These are phyloP conservation scores for Erysiphe pulchra DNA, from an alignment of 2,329 filamentous ascomycete genomes.

Conservation along the genomic window DNA sequence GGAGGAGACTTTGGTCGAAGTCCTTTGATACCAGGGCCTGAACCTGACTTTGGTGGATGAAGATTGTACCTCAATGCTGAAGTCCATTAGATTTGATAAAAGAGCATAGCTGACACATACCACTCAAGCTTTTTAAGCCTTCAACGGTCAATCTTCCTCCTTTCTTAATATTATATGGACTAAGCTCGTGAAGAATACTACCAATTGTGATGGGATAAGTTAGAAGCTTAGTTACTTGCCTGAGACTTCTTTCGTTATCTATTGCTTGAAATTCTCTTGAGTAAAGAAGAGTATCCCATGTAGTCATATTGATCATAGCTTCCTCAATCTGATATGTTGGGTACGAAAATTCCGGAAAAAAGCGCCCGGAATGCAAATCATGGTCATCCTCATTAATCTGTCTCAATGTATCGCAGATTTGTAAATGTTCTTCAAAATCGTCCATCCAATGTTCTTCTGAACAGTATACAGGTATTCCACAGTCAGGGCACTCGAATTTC, in stretches of 20 bases:
- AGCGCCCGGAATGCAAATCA: constrained; percentile 67
- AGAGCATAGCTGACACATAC: constrained; percentile 23
- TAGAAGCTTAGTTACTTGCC: constrained; percentile 75
- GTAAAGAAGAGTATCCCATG: constrained; percentile 94
- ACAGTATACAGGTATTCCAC: constrained; percentile 81
- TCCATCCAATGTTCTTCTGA: constrained; percentile 88
- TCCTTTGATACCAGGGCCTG: constrained; percentile 47
- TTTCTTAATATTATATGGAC: constrained; percentile 61
- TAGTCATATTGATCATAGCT: constrained; percentile 85
- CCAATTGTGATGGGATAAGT: constrained; percentile 86
- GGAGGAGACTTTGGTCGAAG: constrained; percentile 66
- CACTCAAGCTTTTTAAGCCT: constrained; percentile 79
- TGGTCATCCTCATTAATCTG: constrained; percentile 98
- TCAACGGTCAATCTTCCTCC: constrained; percentile 60
- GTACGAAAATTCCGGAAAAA: constrained; percentile 86
- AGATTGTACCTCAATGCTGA: constrained; percentile 76
- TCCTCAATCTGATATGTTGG: constrained; percentile 78
- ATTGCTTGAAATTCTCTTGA: constrained; percentile 77
- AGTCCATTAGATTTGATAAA: constrained; percentile 4
- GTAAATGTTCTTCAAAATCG: constrained; percentile 76
- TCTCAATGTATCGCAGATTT: constrained; percentile 73
- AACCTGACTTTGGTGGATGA: constrained; percentile 62
- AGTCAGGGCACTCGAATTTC: constrained; percentile 86
- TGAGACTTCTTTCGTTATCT: constrained; percentile 70
- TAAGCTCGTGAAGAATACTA: constrained; percentile 80